phyloP scores from a whole-genome alignment of 2,329 filamentous ascomycete species.

The Apiospora saccharicola region DNA sequence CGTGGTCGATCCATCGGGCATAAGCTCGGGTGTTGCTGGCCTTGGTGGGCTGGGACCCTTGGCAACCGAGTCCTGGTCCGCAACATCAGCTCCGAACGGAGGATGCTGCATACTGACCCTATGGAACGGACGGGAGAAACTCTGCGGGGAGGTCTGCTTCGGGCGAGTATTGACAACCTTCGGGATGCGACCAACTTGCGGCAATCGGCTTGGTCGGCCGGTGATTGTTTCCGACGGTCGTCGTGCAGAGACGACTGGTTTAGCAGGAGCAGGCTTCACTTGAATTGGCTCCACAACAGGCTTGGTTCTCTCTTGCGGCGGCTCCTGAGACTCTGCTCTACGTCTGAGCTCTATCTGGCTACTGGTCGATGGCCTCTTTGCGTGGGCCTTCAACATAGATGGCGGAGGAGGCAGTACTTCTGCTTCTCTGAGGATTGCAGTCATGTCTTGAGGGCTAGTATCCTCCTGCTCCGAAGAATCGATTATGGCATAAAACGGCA shows the following conservation, averaged over 20 bases:
- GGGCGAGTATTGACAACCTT: constrained; percentile 76
- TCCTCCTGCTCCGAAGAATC: constrained; percentile 64
- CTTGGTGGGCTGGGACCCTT: constrained; percentile 56
- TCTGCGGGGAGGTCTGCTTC: constrained; percentile 74
- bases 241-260: background rate
- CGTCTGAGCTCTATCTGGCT: constrained; percentile 14
- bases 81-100: constrained; percentile 36
- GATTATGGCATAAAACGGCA: constrained; percentile 69
- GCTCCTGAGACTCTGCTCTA: constrained; percentile 10
- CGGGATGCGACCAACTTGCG: constrained; percentile 86
- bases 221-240: constrained; percentile 23
- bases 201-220: constrained; percentile 68
- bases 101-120: constrained; percentile 56
- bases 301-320: background rate
- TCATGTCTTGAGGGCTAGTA: constrained; percentile 47
- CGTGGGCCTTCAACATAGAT: constrained; percentile 21
- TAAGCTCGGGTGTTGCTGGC: constrained; percentile 49
- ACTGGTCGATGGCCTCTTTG: constrained; percentile 32
- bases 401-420: constrained; percentile 42
- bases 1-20: constrained; percentile 46
- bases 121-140: constrained; percentile 86
- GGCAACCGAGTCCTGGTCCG: constrained; percentile 52
- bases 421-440: constrained; percentile 60
- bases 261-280: background rate
- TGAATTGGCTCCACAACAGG: background rate